Percentiles rank a stretch among this genome's conserved stretches.
These are phyloP conservation scores for Collybia nuda DNA, from an alignment of 768 basidiomycete species.

Conservation along the genomic window DNA sequence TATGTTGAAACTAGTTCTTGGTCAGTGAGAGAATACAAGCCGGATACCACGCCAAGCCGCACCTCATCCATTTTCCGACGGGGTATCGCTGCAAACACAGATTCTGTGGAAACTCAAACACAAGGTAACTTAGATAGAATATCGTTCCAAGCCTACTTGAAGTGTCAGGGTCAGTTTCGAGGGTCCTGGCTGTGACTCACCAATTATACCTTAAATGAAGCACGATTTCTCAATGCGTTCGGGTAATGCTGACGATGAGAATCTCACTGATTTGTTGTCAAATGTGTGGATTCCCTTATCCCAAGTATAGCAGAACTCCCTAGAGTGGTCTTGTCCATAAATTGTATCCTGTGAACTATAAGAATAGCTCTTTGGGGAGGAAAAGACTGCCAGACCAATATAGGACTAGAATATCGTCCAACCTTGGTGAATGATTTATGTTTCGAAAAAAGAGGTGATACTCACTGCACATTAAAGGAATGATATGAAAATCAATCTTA, in stretches of 20 bases:
- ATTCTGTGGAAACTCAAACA: constrained; percentile 77
- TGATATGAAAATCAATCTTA: constrained; percentile 68
- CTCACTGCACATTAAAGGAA: constrained; percentile 74
- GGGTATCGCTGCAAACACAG: constrained; percentile 70
- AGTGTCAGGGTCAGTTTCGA: background rate
- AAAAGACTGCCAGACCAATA: constrained; percentile 41
- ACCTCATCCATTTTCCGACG: constrained; percentile 84
- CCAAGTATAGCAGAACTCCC: constrained; percentile 70
- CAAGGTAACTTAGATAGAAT: constrained; percentile 70
- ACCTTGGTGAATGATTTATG: background rate
- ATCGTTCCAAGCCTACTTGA: constrained; percentile 66
- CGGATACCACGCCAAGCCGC: constrained; percentile 5
- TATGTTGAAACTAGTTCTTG: constrained; percentile 54
- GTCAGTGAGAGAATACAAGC: background rate
- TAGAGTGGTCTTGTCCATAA: constrained; percentile 76
- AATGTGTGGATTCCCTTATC: constrained; percentile 61
- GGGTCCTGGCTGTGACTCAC: background rate
- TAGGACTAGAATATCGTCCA: constrained; percentile 35
- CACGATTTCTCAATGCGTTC: too few relatives aligned
- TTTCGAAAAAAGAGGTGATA: constrained; percentile 8
- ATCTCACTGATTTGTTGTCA: constrained; percentile 63
- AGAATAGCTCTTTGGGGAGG: background rate
- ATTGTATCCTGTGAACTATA: constrained; percentile 55
- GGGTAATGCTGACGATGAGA: background rate
- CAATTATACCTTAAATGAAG: background rate